These are phyloP conservation scores for Hypoxylon sp. DNA, from an alignment of 2,329 filamentous ascomycete species.

Conservation along the genomic window DNA sequence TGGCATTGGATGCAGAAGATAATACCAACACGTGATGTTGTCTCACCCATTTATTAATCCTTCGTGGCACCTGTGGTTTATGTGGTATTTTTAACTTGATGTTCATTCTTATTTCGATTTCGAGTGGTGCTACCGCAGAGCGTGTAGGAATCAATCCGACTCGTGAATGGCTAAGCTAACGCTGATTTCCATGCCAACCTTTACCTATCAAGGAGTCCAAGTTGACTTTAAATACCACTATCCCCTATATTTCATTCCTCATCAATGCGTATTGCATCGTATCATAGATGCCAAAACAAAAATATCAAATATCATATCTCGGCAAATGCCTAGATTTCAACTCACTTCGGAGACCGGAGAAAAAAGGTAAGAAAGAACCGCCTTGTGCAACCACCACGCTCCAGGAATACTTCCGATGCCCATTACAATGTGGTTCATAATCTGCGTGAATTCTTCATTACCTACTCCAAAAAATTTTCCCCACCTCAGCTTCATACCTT, in stretches of 20 bases:
- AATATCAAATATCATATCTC: conserved; percentile 1
- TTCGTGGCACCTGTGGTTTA: conserved; percentile 12
- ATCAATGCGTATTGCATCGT: conserved; percentile 24
- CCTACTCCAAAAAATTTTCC: conserved; percentile 2
- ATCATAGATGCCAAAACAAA: neutral
- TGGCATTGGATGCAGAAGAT: conserved; percentile 31
- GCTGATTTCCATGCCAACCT: neutral
- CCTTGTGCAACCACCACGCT: conserved; percentile 21
- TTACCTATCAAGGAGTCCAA: neutral
- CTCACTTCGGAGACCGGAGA: conserved; percentile 9
- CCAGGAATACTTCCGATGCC: conserved; percentile 4
- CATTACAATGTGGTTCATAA: conserved; percentile 2
- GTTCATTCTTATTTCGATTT: conserved; percentile 16
- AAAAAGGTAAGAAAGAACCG: conserved; percentile 14
- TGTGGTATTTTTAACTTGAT: conserved; percentile 7
- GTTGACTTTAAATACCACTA: conserved; percentile 4
- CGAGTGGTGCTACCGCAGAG: conserved; percentile 10
- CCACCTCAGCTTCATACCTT: neutral
- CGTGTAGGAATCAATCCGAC: conserved; percentile 4
- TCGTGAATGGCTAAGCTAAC: conserved; percentile 2
- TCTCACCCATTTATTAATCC: conserved; percentile 32
- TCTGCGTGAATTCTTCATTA: conserved; percentile 3
- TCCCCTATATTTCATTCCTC: conserved; percentile 5
- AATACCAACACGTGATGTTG: conserved; percentile 37
- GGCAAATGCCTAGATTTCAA: conserved; percentile 10